Base-by-base conservation (phyloP, 2,329 filamentous ascomycete species). In the Macroventuria anomochaeta region DNA sequence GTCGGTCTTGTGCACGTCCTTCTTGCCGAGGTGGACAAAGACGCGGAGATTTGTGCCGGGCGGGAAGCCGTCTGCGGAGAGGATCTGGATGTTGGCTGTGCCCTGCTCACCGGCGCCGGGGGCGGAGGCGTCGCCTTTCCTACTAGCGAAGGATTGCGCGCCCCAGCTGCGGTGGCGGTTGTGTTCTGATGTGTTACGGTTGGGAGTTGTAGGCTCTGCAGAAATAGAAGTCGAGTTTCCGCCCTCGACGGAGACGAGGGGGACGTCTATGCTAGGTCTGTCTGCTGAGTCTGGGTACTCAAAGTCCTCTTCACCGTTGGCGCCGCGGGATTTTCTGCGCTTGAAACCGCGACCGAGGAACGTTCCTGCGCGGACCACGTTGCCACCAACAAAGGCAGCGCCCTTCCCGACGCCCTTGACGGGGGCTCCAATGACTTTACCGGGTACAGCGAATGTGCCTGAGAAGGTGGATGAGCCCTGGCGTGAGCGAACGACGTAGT, bases 401-500 rank as follows among this genome's bases (percentile, higher is more conserved):
- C 91, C 93, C 52, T 87, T 89, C 25, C 90, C 90, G 29, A 89
- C 87, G 34, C 92, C 93, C 78, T 97, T 97, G 75, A 99, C 88
- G n/a, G 95, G 96, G 15, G 88, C 95, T 31, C 93, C 93, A 23
- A 97, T 90, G 55, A 99, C 92, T 76, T 93, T 93, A 40, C 90
- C 90, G 23, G 95, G 91, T 1, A 87, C 83, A 5, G 88, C 88
- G 72, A 97, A 97, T 1, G 92, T 96, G 26, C 93, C 93, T 0
- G 88, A 88, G 79, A 99, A 96, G 1, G 93, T 97, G 0, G 92
- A 92, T 0, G 92, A 95, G 44, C 95, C 95, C 75, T 97, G 91
- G 41, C 92, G 85, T 11, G 89, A 85, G 49, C 95, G 87, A 12
- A 88, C 89, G 55, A 99, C 88, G 69, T 97, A 99, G 71, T 91